Evolutionary conservation across 2,329 filamentous ascomycete genomes (phyloP), one percentile per base, ranked within the genome.

Genomic region (Elsinoe necatrix): DNA sequence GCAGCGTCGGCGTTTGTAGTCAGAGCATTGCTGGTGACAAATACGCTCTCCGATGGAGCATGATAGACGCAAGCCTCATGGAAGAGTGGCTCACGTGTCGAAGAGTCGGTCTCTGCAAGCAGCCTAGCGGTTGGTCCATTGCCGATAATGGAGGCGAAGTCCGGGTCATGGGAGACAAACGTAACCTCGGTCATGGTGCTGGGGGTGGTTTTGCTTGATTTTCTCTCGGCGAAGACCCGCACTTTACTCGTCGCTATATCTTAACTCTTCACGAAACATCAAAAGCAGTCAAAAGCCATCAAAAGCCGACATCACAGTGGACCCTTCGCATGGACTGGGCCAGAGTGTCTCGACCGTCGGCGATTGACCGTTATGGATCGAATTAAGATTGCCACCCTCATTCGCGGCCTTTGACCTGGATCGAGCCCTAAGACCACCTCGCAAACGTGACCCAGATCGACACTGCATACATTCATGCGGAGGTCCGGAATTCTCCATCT

Each of bases 21-120:
- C 31, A 65, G 55, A 14, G 59, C 69, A 59, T 74, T 75, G 58
- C 68, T 70, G 1, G 73, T 73, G 16, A 75, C 68, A 61, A 73
- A 75, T 5, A 75, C 57, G 20, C 68, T 69, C 59, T 74, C 70
- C 47, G 67, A 61, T 9, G 61, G 57, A 5, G 66, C 65, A 31
- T 67, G 45, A 59, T 67, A 70, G n/a, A 69, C 66, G 31, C 64
- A 66, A 21, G 67, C 67, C 63, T 75, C 73, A 61, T 76, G 73
- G 23, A 29, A 55, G 20, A 55, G 52, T 14, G 35, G 52, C 39
- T 55, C 37, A 27, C 37, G n/a, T 42, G 35, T 25, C 20, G 25
- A 29, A 20, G 52, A 29, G n/a, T 55, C 52, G 52, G 35, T 45
- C 23, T 42, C 52, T 45, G 52, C 52, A 8, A 55, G 37, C 4